Conservation (phyloP, 345 rosid genomes). For the Luvunga scandens region DNA sequence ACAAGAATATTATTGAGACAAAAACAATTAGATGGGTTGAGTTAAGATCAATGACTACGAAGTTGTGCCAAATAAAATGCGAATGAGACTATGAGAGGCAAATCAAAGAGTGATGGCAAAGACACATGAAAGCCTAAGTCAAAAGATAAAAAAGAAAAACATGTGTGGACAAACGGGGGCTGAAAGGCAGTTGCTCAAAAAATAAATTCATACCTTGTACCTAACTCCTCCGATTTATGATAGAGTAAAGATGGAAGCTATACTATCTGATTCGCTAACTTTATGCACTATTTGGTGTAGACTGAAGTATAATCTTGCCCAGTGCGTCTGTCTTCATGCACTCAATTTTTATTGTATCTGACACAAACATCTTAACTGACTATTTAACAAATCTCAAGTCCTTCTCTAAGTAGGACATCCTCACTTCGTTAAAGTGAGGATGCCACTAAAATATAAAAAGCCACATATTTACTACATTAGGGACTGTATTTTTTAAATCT, state of each 20-base stretch:
- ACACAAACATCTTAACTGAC: background rate
- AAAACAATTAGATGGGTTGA: background rate
- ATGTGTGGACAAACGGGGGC: background rate
- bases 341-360: background rate
- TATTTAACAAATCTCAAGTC: background rate
- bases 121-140: background rate
- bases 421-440: fast-evolving
- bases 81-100: background rate
- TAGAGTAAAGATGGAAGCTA: background rate
- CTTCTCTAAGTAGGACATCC: too few species aligned
- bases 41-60: background rate
- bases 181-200: background rate
- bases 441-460: too few species aligned
- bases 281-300: background rate
- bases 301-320: background rate
- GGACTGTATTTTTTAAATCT: too few species aligned
- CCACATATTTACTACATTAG: too few species aligned
- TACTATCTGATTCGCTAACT: background rate
- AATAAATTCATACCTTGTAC: background rate
- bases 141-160: background rate
- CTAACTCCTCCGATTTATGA: background rate
- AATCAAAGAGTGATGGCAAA: background rate
- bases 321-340: background rate
- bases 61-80: background rate
- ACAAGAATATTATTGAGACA: background rate